Conservation (phyloP, 805 yeast genomes). For the Monosporozyma siamensis region DNA sequence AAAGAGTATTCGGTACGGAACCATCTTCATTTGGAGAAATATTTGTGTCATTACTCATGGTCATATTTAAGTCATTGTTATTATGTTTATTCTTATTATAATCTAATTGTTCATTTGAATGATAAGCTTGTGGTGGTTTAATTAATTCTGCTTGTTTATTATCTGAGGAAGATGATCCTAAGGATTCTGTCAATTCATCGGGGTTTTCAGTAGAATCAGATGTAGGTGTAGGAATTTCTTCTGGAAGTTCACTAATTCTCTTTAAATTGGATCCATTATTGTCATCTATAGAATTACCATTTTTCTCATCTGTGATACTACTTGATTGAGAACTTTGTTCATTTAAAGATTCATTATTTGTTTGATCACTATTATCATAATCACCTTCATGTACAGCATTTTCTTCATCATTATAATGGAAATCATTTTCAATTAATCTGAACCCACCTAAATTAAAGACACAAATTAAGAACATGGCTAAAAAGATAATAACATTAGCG, state of each 20-base stretch:
- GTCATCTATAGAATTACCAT: background rate
- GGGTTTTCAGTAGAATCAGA: conserved; percentile 2
- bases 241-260: background rate
- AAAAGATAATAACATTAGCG: conserved; percentile 72
- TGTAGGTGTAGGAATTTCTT: conserved; percentile 1
- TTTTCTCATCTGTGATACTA: background rate
- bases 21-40: background rate
- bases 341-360: background rate
- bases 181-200: background rate
- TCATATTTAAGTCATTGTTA: background rate
- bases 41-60: background rate
- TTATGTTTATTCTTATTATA: background rate
- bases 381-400: conserved; percentile 6
- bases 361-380: background rate
- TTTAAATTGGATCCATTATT: background rate
- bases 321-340: background rate
- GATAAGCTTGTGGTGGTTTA: conserved; percentile 1
- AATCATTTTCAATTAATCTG: conserved; percentile 61
- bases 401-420: conserved; percentile 30
- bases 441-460: conserved; percentile 74
- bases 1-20: background rate
- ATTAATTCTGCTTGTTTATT: background rate
- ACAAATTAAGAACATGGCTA: conserved; percentile 53
- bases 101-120: background rate
- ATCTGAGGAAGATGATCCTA: background rate